Evolutionary conservation across 2,329 filamentous ascomycete genomes (phyloP).

Genomic region (Fragosphaeria purpurea): DNA sequence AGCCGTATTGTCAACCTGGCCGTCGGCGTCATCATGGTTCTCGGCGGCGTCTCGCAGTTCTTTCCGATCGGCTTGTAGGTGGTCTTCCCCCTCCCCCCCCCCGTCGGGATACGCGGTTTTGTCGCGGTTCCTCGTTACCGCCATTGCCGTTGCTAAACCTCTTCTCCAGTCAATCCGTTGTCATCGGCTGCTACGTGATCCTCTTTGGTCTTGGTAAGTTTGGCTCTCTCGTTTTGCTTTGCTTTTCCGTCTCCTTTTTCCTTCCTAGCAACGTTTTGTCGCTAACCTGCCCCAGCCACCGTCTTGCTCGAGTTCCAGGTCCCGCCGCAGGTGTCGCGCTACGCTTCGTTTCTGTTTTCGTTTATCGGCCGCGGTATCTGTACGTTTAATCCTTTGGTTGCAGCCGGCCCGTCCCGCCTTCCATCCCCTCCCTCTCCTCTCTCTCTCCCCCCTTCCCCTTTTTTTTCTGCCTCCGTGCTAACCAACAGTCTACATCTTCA

Average conservation of each 20-base stretch:
- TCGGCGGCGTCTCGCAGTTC: slow-evolving; percentile 71
- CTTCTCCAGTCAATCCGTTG: slow-evolving; percentile 50
- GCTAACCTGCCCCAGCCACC: slow-evolving; percentile 39
- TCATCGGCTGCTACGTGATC: slow-evolving; percentile 80
- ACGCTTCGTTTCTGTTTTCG: slow-evolving; percentile 95
- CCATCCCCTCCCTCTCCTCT: not conserved
- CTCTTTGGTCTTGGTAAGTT: slow-evolving; percentile 74
- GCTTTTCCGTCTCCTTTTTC: slow-evolving; percentile 12
- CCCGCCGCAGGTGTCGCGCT: slow-evolving; percentile 81
- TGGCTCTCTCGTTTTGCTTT: not conserved
- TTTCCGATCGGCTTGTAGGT: slow-evolving; percentile 51
- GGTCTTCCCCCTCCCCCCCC: slow-evolving; percentile 25
- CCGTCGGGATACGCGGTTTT: no score
- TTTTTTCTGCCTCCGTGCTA: not conserved
- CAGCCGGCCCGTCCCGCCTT: no score
- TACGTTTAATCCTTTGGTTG: slow-evolving; percentile 36
- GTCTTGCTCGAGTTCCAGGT: slow-evolving; percentile 85
- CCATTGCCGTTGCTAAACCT: slow-evolving; percentile 3
- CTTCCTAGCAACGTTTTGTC: not conserved
- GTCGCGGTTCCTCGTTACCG: no score
- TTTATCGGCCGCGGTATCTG: slow-evolving; percentile 92
- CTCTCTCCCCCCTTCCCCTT: not conserved
- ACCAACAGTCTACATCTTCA: slow-evolving; percentile 80
- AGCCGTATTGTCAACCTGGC: slow-evolving; percentile 93
- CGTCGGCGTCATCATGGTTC: slow-evolving; percentile 75